Evolutionary conservation across 495 filamentous ascomycete genomes (phyloP).

Genomic region (Thozetella sp.): DNA sequence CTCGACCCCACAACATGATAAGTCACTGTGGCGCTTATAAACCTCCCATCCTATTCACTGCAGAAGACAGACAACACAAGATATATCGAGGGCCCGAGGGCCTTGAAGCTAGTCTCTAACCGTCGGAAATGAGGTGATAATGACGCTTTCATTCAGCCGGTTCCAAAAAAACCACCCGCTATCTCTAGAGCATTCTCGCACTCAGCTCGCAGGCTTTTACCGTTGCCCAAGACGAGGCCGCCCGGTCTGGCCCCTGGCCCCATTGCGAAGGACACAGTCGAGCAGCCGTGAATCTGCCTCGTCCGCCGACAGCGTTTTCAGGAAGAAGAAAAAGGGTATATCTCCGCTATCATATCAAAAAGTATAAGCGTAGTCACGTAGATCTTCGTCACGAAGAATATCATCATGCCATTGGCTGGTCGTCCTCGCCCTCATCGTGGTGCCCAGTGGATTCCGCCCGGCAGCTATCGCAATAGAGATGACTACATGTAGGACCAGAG

Average conservation of each 20-base stretch:
- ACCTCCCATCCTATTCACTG: not conserved
- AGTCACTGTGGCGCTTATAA: not conserved
- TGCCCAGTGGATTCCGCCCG: not conserved
- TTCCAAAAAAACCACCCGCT: not conserved
- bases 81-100: not conserved
- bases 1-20: not conserved
- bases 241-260: not conserved
- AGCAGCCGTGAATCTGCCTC: not conserved
- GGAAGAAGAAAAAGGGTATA: not conserved
- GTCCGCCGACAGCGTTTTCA: no score
- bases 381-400: no score
- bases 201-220: not conserved
- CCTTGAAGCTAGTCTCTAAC: not conserved
- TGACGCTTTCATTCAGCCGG: not conserved
- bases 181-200: not conserved
- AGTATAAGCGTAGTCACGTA: not conserved
- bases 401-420: not conserved
- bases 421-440: not conserved
- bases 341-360: not conserved
- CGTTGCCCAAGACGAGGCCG: not conserved
- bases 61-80: not conserved
- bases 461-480: not conserved
- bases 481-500: not conserved
- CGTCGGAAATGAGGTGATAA: not conserved
- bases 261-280: not conserved